Evolutionary conservation across 257 asterid genomes (phyloP), one percentile per base, ranked within the genome.

Genomic region (Orobanche coerulescens): DNA sequence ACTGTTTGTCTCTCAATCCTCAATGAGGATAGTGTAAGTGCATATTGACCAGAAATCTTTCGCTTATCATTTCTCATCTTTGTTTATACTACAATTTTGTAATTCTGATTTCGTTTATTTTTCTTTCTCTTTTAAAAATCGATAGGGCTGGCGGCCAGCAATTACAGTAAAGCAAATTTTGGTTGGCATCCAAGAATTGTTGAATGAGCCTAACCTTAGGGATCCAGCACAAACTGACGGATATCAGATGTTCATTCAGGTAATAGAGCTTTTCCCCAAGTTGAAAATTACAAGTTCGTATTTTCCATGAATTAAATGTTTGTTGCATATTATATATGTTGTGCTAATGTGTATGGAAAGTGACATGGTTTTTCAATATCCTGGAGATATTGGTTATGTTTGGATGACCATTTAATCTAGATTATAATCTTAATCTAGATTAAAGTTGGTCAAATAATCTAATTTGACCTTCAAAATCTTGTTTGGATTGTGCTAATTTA

Each of bases 1-100:
- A 87, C 93, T 8, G 90, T 90, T 25, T 84, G 95, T 19, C 78
- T 90, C 25, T 87, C 95, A 33, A 87, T 87, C 74, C 96, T 90
- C 66, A 85, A 85, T 18, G 97, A 90, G 74, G 94, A 83, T 62
- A 81, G 79, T 62, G 95, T 90, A 70, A 84, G 95, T 70, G 6
- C 25, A 13, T 13, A 18, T 1, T 55, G 57, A 3, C 36, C 68
- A 31, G 9, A 31, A 48, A 12, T 37, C 33, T 14, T 58, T 30
- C 1, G 31, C 5, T 42, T 24, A n/a, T 43, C 7, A 12, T n/a
- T n/a, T n/a, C 56, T 50, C 23, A 0, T 39, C 15, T 39, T 11
- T 19, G 28, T 15, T 39, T 48, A 3, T 19, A 7, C 13, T 48
- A 15, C 24, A 42, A 55, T 18, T 31, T 16, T 16, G n/a, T n/a